Percentiles rank a stretch among this genome's conserved stretches.
These are phyloP conservation scores for Arachis stenosperma DNA, from an alignment of 306 rosid species.

Conservation along the genomic window DNA sequence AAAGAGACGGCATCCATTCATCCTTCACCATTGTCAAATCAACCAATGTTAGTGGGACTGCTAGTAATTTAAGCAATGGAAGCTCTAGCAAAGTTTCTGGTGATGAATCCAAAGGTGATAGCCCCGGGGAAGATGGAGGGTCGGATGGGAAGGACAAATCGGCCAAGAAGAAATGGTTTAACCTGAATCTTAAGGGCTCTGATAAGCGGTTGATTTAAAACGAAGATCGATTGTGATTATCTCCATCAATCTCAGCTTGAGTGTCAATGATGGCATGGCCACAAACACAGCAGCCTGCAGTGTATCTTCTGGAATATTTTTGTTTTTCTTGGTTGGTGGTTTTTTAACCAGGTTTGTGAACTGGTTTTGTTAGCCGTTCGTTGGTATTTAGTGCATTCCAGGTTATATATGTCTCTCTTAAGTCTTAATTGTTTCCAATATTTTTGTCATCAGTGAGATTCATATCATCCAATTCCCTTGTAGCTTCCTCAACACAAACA, in stretches of 20 bases:
- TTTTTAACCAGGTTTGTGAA: constrained; percentile 45
- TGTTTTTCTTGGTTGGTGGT: constrained; percentile 41
- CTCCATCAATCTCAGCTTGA: constrained; percentile 31
- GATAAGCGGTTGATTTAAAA: constrained; percentile 58
- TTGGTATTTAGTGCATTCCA: constrained; percentile 49
- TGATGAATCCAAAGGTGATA: constrained; percentile 67
- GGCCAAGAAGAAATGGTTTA: constrained; percentile 92
- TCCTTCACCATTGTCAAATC: constrained; percentile 64
- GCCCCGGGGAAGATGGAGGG: constrained; percentile 81
- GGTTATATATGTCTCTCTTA: constrained; percentile 37
- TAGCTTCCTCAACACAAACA: constrained; percentile 39
- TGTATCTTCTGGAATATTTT: constrained; percentile 42
- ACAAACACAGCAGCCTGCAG: constrained; percentile 44
- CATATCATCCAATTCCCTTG: constrained; percentile 37
- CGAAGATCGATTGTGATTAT: constrained; percentile 35
- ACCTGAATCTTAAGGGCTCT: constrained; percentile 73
- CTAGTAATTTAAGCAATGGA: constrained; percentile 68
- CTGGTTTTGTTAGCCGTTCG: constrained; percentile 43
- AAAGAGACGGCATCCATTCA: constrained; percentile 81
- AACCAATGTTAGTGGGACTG: constrained; percentile 43
- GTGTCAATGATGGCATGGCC: constrained; percentile 36
- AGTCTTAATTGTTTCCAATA: constrained; percentile 28
- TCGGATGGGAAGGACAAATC: constrained; percentile 91
- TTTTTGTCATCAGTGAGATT: constrained; percentile 42
- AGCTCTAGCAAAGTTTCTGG: constrained; percentile 69